phyloP scores from a whole-genome alignment of 139 green algal genomes.

The Edaphochlamys debaryana region DNA sequence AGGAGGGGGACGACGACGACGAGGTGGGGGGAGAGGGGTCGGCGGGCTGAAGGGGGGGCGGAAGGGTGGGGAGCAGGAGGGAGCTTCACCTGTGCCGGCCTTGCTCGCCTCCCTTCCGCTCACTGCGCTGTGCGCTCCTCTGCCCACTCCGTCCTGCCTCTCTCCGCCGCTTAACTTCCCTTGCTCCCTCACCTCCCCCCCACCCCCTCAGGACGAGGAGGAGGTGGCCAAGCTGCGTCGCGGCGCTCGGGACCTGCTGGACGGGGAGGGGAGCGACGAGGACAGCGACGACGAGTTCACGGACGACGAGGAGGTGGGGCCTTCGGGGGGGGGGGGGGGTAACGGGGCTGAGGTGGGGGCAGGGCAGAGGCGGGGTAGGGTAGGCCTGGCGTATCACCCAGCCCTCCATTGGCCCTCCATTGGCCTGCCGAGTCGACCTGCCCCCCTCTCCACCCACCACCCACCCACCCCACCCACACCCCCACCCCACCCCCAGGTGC shows the following conservation, averaged over 20 bases:
- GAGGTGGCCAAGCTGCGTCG: constrained; percentile 30
- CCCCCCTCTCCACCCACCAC: not conserved
- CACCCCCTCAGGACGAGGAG: constrained; percentile 17
- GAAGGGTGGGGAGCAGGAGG: too few relatives aligned
- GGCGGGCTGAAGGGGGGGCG: too few relatives aligned
- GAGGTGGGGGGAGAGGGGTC: constrained; percentile 8
- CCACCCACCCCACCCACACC: too few relatives aligned
- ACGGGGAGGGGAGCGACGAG: constrained; percentile 42
- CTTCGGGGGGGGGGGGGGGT: not conserved
- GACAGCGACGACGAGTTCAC: constrained; percentile 51
- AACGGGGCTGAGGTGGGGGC: not conserved
- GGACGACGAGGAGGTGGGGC: constrained; percentile 55
- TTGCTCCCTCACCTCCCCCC: not conserved
- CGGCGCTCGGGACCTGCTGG: constrained; percentile 39
- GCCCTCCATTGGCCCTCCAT: too few relatives aligned
- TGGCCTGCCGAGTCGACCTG: too few relatives aligned
- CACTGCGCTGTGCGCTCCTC: not conserved
- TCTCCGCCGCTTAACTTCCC: not conserved
- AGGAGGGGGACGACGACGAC: constrained; percentile 23
- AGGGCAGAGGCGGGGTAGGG: not conserved
- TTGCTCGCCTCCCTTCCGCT: too few relatives aligned
- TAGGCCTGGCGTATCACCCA: too few relatives aligned
- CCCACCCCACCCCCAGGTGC: not conserved
- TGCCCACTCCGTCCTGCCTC: not conserved
- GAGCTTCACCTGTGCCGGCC: not conserved